A percentile compares a stretch with the other conserved stretches of the same genome.
Conservation (phyloP, 306 rosid genomes). For the Aeschynomene evenia region DNA sequence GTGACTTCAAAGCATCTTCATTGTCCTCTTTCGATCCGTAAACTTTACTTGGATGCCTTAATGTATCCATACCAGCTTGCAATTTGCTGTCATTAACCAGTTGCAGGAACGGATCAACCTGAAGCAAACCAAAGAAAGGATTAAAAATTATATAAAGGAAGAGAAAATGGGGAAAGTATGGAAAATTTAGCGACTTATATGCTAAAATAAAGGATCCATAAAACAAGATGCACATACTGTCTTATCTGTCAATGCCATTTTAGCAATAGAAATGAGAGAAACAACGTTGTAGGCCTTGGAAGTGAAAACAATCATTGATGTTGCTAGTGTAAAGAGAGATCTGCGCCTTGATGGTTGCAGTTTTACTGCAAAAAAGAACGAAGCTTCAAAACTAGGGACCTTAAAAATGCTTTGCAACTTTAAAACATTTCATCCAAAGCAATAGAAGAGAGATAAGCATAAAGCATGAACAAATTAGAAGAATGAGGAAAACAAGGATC, state of each 20-base stretch:
- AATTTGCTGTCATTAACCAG: constrained; percentile 68
- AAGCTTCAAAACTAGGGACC: constrained; percentile 32
- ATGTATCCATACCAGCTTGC: constrained; percentile 47
- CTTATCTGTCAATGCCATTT: constrained; percentile 54
- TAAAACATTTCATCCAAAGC: constrained; percentile 13
- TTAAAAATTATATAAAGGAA: not conserved
- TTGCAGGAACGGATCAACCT: constrained; percentile 81
- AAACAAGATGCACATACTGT: constrained; percentile 43
- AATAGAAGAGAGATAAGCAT: constrained; percentile 3
- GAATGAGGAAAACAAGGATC: no score
- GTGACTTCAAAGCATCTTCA: constrained; percentile 51
- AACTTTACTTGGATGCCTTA: constrained; percentile 28
- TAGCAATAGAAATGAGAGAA: constrained; percentile 61
- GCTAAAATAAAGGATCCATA: not conserved
- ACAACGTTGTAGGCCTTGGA: constrained; percentile 68
- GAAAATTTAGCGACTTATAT: constrained; percentile 6
- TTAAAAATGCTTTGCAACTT: constrained; percentile 20
- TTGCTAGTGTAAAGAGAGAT: constrained; percentile 80
- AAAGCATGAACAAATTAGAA: not conserved
- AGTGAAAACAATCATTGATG: constrained; percentile 77
- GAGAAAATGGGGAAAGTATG: not conserved
- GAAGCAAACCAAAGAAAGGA: constrained; percentile 35
- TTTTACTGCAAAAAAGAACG: constrained; percentile 51
- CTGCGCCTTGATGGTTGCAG: constrained; percentile 85
- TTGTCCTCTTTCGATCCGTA: constrained; percentile 86